Evolutionary conservation across 768 basidiomycete species (phyloP).

Genomic region (Hygrophorus russula): DNA sequence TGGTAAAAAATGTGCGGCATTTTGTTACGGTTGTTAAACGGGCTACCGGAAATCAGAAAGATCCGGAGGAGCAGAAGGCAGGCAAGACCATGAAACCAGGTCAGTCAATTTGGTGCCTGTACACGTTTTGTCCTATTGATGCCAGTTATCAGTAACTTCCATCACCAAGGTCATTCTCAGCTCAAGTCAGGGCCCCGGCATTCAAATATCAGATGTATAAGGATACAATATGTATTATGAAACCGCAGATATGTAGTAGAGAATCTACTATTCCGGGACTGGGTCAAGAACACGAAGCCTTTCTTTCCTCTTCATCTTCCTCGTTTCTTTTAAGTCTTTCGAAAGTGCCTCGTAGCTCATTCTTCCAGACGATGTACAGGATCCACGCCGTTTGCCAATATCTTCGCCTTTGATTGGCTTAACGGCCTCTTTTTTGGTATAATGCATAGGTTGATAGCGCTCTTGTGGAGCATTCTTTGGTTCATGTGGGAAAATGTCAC

Average conservation of each 20-base stretch:
- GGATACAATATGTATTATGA: slow-evolving; percentile 3
- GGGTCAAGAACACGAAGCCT: slow-evolving; percentile 7
- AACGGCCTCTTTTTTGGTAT: too few species aligned
- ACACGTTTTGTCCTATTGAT: slow-evolving; percentile 5
- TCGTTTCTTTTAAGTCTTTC: slow-evolving; percentile 27
- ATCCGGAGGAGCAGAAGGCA: slow-evolving; percentile 26
- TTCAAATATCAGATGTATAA: slow-evolving; percentile 73
- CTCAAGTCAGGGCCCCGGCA: slow-evolving; percentile 81
- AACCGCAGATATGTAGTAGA: too few species aligned
- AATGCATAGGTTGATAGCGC: slow-evolving; percentile 33
- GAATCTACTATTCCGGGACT: slow-evolving; percentile 1
- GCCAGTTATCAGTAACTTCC: slow-evolving; percentile 41
- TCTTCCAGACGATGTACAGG: slow-evolving; percentile 17
- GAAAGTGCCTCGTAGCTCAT: slow-evolving; percentile 26
- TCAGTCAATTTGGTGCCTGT: slow-evolving; percentile 11
- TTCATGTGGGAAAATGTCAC: slow-evolving; percentile 87
- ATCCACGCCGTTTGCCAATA: slow-evolving; percentile 41
- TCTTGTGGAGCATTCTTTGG: slow-evolving; percentile 71
- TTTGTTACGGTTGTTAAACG: slow-evolving; percentile 67
- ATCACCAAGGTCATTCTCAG: slow-evolving; percentile 80
- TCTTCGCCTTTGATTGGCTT: slow-evolving; percentile 22
- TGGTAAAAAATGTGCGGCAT: slow-evolving; percentile 67
- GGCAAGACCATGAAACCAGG: slow-evolving; percentile 38
- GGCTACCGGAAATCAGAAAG: slow-evolving; percentile 56
- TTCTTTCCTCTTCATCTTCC: slow-evolving; percentile 22